Base-by-base conservation (phyloP, 2,329 filamentous ascomycete species). In the Cercospora janseana region DNA sequence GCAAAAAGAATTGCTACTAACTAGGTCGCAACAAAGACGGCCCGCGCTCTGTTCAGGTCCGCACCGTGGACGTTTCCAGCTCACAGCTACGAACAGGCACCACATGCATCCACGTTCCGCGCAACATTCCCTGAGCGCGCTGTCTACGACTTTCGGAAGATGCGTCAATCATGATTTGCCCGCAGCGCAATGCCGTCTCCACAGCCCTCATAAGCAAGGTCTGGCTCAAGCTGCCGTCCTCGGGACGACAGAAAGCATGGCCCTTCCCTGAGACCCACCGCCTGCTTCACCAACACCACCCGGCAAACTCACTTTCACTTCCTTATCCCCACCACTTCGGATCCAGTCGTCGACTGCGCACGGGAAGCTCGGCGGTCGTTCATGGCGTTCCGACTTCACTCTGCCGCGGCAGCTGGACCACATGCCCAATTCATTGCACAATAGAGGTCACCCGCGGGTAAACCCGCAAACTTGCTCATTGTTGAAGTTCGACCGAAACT, bases 401-500 rank as follows among this genome's bases (percentile, higher is more conserved):
- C 6, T 18, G 21, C 41, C 5, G 18, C 7, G 41, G 18, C 45
- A 26, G 23, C 32, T 5, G 12, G 9, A 26, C 32, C 35, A 23
- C 21, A 28, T 37, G 20, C 26, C 40, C 34, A 13, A 27, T 37
- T 38, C 26, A 26, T 43, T 40, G 31, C 31, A 37, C 32, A 43
- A 50, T 41, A 50, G 32, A 20, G 29, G 16, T 29, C 38, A 35
- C 40, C 27, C 20, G 38, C 37, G 31, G 40, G 5, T 49, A 32
- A n/a, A 49, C 32, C 46, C 51, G 54, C 47, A 60, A 56, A 60
- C 56, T 56, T 61, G 59, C 59, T 61, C 59, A 61, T 15, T 53
- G 12, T 16, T 45, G 42, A n/a, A 35, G 44, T 34, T 34, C 32
- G 37, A 46, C 29, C 28, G n/a, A n/a, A n/a, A n/a, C n/a, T n/a